Conservation (phyloP, 2,329 filamentous ascomycete genomes). For the Apiospora malaysiana region DNA sequence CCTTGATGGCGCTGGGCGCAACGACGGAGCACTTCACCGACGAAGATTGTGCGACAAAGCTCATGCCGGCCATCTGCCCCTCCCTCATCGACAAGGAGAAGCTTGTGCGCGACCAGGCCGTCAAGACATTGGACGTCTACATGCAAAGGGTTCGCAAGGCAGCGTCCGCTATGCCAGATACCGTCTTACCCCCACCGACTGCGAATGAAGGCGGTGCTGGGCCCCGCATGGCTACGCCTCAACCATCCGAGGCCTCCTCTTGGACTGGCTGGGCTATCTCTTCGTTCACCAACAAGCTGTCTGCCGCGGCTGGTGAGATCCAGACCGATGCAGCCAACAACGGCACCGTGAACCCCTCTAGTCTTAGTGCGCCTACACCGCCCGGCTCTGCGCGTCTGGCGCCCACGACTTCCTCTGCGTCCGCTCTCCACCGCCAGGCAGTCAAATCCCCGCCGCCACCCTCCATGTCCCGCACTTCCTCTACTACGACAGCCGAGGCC, state of each 20-base stretch:
- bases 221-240: slow-evolving; percentile 81
- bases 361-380: slow-evolving; percentile 44
- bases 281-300: slow-evolving; percentile 94
- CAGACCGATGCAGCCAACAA: slow-evolving; percentile 57
- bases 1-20: slow-evolving; percentile 82
- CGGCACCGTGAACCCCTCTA: slow-evolving; percentile 44
- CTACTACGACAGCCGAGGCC: slow-evolving; percentile 49
- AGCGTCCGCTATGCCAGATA: slow-evolving; percentile 79
- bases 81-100: slow-evolving; percentile 94
- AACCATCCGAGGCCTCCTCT: slow-evolving; percentile 61
- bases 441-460: slow-evolving; percentile 57
- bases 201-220: slow-evolving; percentile 52
- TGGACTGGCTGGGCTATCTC: slow-evolving; percentile 99
- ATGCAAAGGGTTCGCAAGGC: slow-evolving; percentile 81
- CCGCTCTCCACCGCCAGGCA: slow-evolving; percentile 65
- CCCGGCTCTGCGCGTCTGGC: slow-evolving; percentile 44
- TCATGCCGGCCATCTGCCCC: slow-evolving; percentile 85
- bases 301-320: slow-evolving; percentile 85
- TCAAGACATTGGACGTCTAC: slow-evolving; percentile 87
- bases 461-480: slow-evolving; percentile 54
- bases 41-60: slow-evolving; percentile 84
- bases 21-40: slow-evolving; percentile 87
- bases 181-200: slow-evolving; percentile 70
- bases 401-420: slow-evolving; percentile 57
- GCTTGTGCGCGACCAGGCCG: slow-evolving; percentile 88